Conservation (phyloP, 2,329 filamentous ascomycete species). For the Aspergillus tamarii region DNA sequence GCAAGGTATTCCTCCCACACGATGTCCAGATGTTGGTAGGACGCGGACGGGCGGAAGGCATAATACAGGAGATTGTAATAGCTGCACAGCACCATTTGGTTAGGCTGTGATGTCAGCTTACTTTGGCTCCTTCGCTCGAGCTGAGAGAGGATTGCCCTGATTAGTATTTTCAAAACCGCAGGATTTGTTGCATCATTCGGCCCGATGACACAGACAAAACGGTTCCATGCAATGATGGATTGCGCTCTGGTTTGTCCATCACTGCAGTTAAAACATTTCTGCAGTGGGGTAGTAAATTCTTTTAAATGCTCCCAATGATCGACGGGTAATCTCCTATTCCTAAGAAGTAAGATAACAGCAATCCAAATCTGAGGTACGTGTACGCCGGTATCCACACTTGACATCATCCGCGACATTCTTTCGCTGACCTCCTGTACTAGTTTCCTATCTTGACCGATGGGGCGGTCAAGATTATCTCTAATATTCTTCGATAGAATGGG, state of each 20-base stretch:
- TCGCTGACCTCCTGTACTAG: constrained; percentile 72
- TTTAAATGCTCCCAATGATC: constrained; percentile 72
- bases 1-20: constrained; percentile 79
- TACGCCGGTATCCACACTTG: constrained; percentile 60
- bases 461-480: constrained; percentile 55
- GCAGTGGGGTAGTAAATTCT: constrained; percentile 76
- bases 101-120: constrained; percentile 48
- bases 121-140: constrained; percentile 66
- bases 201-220: constrained; percentile 74
- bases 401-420: constrained; percentile 69
- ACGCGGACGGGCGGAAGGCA: constrained; percentile 71
- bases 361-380: constrained; percentile 89
- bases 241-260: constrained; percentile 72
- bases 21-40: constrained; percentile 67
- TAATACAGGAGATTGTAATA: constrained; percentile 85
- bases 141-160: constrained; percentile 69
- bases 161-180: constrained; percentile 65
- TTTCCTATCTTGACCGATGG: constrained; percentile 56
- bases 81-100: constrained; percentile 68
- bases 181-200: constrained; percentile 61
- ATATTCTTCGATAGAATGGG: constrained; percentile 68
- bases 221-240: constrained; percentile 83
- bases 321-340: constrained; percentile 61
- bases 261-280: constrained; percentile 80
- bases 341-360: constrained; percentile 75